These are phyloP conservation scores for Magnaporthiopsis poae DNA, from an alignment of 2,329 filamentous ascomycete species.

Conservation along the genomic window DNA sequence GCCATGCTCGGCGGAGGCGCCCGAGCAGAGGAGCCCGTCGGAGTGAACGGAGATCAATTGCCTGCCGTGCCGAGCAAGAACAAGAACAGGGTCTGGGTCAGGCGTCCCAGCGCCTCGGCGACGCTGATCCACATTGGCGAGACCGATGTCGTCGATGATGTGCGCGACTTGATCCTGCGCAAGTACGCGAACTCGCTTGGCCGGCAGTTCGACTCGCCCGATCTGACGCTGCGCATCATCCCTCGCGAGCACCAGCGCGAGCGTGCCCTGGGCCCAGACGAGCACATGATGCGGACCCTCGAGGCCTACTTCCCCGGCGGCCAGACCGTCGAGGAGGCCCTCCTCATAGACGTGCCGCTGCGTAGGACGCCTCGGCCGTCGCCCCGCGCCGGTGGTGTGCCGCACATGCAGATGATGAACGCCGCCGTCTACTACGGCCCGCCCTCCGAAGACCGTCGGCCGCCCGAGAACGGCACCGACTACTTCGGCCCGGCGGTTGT, in stretches of 20 bases:
- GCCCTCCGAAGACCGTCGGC: conserved; percentile 58
- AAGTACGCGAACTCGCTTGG: conserved; percentile 94
- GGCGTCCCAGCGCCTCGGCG: conserved; percentile 71
- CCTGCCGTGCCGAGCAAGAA: conserved; percentile 48
- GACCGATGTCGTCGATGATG: conserved; percentile 87
- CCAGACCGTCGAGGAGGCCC: conserved; percentile 77
- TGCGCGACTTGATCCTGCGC: conserved; percentile 79
- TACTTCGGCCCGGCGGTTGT: conserved; percentile 63
- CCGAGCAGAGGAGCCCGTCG: conserved; percentile 10
- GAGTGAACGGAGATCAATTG: conserved; percentile 22
- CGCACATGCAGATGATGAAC: conserved; percentile 25
- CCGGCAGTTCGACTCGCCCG: conserved; percentile 78
- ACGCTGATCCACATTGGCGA: conserved; percentile 78
- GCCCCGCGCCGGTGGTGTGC: conserved; percentile 47
- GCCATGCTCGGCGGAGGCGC: conserved; percentile 4
- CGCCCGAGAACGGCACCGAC: conserved; percentile 53
- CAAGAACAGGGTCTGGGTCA: conserved; percentile 87
- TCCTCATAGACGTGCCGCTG: conserved; percentile 77
- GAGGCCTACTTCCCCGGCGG: conserved; percentile 79
- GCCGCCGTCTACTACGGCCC: conserved; percentile 47
- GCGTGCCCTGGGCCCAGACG: conserved; percentile 72
- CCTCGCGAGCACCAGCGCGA: conserved; percentile 59
- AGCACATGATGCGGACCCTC: conserved; percentile 66
- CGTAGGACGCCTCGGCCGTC: conserved; percentile 72
- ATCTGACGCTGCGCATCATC: conserved; percentile 68